Evolutionary conservation across 2,329 filamentous ascomycete species (phyloP).

Genomic region (Fusarium hostae): DNA sequence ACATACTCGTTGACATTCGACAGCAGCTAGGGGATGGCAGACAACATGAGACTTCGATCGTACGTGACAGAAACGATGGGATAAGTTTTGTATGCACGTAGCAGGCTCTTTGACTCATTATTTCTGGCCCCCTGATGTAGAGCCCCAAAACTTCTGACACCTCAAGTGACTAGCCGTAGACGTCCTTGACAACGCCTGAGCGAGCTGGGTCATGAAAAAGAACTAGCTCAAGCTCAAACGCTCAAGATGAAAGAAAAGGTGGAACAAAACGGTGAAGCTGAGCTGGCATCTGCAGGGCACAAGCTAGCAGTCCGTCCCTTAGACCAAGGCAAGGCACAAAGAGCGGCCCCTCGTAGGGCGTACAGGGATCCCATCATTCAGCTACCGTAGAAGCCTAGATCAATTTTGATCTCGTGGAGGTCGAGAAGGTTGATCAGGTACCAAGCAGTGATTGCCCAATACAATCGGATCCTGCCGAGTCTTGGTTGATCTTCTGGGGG

Average conservation of each 20-base stretch:
- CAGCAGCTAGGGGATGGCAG: background rate
- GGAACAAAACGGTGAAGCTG: constrained; percentile 8
- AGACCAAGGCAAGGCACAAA: constrained; percentile 32
- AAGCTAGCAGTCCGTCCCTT: background rate
- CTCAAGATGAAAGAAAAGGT: constrained; percentile 8
- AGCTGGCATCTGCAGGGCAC: constrained; percentile 26
- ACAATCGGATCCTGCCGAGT: constrained; percentile 33
- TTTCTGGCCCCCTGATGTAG: too few species aligned
- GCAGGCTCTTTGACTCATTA: too few species aligned
- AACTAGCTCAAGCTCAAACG: constrained; percentile 9
- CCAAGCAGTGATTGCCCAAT: constrained; percentile 34
- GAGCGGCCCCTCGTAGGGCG: background rate
- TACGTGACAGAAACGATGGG: too few species aligned
- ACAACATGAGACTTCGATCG: background rate
- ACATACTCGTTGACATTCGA: constrained; percentile 5
- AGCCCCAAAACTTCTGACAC: too few species aligned
- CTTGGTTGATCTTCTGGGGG: constrained; percentile 37
- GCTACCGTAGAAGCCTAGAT: background rate
- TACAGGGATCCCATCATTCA: constrained; percentile 12
- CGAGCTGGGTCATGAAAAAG: constrained; percentile 13
- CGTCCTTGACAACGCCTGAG: background rate
- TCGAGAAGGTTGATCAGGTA: constrained; percentile 23
- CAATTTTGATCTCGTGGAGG: background rate
- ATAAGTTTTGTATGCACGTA: too few species aligned
- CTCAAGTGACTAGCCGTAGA: background rate